Conservation (phyloP, 1,284 basidiomycete species). For the Ustilago crameri region DNA sequence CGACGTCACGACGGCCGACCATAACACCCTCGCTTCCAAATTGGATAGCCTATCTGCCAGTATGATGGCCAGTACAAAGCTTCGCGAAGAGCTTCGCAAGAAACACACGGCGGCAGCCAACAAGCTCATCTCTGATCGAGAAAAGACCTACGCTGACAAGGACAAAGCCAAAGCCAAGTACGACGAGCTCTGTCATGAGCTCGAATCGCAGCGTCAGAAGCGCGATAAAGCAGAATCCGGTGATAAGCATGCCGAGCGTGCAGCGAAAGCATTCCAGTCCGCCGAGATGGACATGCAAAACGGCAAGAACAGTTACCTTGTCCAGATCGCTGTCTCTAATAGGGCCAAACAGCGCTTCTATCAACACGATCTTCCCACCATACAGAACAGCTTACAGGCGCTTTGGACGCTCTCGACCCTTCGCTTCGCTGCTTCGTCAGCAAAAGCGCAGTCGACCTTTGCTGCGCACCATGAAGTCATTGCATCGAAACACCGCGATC, state of each 20-base stretch:
- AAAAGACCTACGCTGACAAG: slow-evolving; percentile 47
- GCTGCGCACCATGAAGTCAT: slow-evolving; percentile 34
- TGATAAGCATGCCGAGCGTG: slow-evolving; percentile 50
- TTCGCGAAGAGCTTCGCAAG: slow-evolving; percentile 48
- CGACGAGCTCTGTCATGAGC: slow-evolving; percentile 54
- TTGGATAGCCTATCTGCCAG: slow-evolving; percentile 33
- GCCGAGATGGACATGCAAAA: slow-evolving; percentile 56
- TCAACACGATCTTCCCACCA: slow-evolving; percentile 35
- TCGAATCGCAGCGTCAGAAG: slow-evolving; percentile 51
- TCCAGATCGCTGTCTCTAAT: slow-evolving; percentile 50
- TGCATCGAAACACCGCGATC: slow-evolving; percentile 16
- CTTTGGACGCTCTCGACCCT: slow-evolving; percentile 48
- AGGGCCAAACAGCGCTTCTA: slow-evolving; percentile 51
- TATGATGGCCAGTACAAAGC: slow-evolving; percentile 25
- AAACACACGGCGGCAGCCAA: slow-evolving; percentile 39
- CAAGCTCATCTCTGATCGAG: slow-evolving; percentile 51
- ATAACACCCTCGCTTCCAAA: slow-evolving; percentile 21
- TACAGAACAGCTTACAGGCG: slow-evolving; percentile 44
- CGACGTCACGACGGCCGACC: slow-evolving; percentile 27
- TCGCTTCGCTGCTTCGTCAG: slow-evolving; percentile 22
- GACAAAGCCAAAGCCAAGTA: slow-evolving; percentile 56
- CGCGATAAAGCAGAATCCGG: slow-evolving; percentile 48
- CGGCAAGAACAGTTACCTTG: slow-evolving; percentile 55
- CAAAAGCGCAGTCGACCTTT: slow-evolving; percentile 13
- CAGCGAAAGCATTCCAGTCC: slow-evolving; percentile 39